phyloP scores from a whole-genome alignment of 257 asterid species.

The Dorcoceras hygrometricum region DNA sequence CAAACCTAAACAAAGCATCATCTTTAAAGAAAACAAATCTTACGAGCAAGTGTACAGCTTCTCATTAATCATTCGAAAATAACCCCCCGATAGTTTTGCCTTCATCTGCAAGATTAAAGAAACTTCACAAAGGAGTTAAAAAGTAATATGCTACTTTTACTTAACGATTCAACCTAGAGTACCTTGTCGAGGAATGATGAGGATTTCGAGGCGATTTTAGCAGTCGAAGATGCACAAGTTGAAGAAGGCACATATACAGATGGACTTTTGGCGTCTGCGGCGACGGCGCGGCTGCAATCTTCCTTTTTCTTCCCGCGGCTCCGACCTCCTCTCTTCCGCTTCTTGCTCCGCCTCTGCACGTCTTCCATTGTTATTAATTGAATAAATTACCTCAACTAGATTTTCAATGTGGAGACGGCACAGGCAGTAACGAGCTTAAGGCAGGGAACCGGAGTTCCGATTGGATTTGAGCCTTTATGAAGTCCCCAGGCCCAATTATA shows the following conservation, averaged over 20 bases:
- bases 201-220: slow-evolving; percentile 39
- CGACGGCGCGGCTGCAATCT: neutral
- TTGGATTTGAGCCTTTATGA: neutral
- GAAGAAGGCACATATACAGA: slow-evolving; percentile 27
- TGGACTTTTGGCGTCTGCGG: slow-evolving; percentile 7
- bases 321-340: slow-evolving; percentile 48
- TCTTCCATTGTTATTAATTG: slow-evolving; percentile 26
- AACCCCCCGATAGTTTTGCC: slow-evolving; percentile 82
- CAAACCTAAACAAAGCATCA: too few relatives aligned
- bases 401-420: too few relatives aligned
- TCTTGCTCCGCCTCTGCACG: slow-evolving; percentile 46
- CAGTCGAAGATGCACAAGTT: slow-evolving; percentile 24
- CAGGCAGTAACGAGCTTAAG: too few relatives aligned
- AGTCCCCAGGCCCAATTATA: neutral
- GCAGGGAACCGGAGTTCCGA: too few relatives aligned
- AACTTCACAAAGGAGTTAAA: neutral
- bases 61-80: slow-evolving; percentile 92
- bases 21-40: neutral
- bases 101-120: slow-evolving; percentile 53
- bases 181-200: slow-evolving; percentile 76
- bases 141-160: neutral
- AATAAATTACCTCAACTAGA: too few relatives aligned
- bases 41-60: slow-evolving; percentile 95
- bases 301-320: slow-evolving; percentile 17
- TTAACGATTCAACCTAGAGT: neutral